Base-by-base conservation (phyloP, 1,284 basidiomycete species). In the Malassezia japonica region DNA sequence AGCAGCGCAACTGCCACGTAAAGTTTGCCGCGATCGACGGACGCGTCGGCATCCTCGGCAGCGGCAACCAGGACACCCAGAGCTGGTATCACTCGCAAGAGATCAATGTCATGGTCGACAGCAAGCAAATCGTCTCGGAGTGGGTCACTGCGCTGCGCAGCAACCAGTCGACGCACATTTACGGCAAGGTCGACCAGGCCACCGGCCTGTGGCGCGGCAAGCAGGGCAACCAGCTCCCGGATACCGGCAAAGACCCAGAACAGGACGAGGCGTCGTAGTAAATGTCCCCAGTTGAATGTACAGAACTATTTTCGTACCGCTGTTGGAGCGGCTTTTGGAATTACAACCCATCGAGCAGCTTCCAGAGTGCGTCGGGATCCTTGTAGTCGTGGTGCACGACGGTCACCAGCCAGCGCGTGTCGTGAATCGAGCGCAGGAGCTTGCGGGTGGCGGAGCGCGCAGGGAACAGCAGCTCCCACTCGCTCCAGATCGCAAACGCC, bases 311-410 rank as follows among this genome's bases (percentile, higher is more conserved):
- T 3, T n/a, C n/a, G n/a, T 15, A 9, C n/a, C 32, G 32, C 32
- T 33, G 32, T 33, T 33, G 32, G 32, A 33, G 32, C 32, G 32
- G n/a, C 16, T 33, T 33, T 33, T 28, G 6, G 15, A 6, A 1
- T 40, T 40, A 40, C 2, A 24, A 6, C 3, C 15, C 15, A 9
- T 40, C 38, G 18, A 40, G 38, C 9, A 65, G 54, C 13, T 48
- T 43, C 90, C 91, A 96, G 37, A 98, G 76, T 0, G 81, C 87
- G n/a, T 82, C 77, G 0, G 79, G 61, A 59, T 86, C 75, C 75
- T 87, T 88, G 74, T 85, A 98, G 74, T 98, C 86, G 67, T 98
- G 92, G 74, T 96, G 89, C 3, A 95, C 82, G 58, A 98, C 78
- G 73, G 83, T 94, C 57, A 98, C 83, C 46, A 99, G 77, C 91